Percentiles rank a stretch among this genome's conserved stretches.
phyloP scores from a whole-genome alignment of 495 filamentous ascomycete species.

The Penicillium taxi region DNA sequence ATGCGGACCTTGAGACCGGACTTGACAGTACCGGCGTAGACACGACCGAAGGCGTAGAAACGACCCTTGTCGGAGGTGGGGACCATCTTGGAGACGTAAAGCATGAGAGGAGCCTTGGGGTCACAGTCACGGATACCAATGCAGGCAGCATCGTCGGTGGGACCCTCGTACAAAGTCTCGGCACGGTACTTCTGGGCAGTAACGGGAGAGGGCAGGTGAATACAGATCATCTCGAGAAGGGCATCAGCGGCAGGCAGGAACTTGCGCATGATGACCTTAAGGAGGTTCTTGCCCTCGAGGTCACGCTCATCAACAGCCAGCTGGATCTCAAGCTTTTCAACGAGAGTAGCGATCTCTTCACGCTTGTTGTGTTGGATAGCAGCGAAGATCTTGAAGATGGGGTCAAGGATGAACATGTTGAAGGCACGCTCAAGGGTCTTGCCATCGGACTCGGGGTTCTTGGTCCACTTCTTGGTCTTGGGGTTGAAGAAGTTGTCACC shows the following conservation, averaged over 20 bases:
- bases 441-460: slow-evolving; percentile 66
- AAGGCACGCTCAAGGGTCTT: slow-evolving; percentile 93
- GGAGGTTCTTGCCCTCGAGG: slow-evolving; percentile 89
- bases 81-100: slow-evolving; percentile 99
- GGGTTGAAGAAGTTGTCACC: slow-evolving; percentile 99
- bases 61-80: slow-evolving; percentile 99
- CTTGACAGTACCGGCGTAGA: slow-evolving; percentile 94
- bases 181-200: slow-evolving; percentile 97
- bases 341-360: slow-evolving; percentile 74
- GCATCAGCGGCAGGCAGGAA: slow-evolving; percentile 98
- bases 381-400: slow-evolving; percentile 97
- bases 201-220: slow-evolving; percentile 93
- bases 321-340: slow-evolving; percentile 90
- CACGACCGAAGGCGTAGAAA: slow-evolving; percentile 99
- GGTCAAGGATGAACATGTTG: slow-evolving; percentile 97
- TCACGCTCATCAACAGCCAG: slow-evolving; percentile 79
- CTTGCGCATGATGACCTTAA: slow-evolving; percentile 97
- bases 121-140: slow-evolving; percentile 97
- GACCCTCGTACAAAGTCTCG: slow-evolving; percentile 98
- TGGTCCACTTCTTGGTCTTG: slow-evolving; percentile 99
- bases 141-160: slow-evolving; percentile 80
- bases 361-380: slow-evolving; percentile 98
- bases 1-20: slow-evolving; percentile 99
- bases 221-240: slow-evolving; percentile 99
- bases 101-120: slow-evolving; percentile 95